These are phyloP conservation scores for Exophiala phaeomuriformis DNA, from an alignment of 2,329 filamentous ascomycete genomes.

Conservation along the genomic window DNA sequence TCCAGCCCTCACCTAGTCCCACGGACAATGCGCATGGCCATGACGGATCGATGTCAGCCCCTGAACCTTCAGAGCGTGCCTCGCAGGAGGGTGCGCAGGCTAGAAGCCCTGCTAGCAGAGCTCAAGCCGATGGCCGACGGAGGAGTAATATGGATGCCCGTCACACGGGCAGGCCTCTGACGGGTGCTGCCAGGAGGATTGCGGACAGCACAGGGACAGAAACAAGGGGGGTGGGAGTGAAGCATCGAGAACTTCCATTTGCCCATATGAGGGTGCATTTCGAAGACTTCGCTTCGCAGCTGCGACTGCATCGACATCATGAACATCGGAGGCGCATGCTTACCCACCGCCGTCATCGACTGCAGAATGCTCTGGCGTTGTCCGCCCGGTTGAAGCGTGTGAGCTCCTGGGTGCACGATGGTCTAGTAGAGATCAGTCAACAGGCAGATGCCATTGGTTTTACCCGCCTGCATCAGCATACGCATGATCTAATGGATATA, in stretches of 20 bases:
- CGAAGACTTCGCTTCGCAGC: slow-evolving; percentile 39
- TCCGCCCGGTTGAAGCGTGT: slow-evolving; percentile 39
- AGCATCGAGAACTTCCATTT: slow-evolving; percentile 18
- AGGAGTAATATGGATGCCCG: neutral
- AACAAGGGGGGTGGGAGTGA: neutral
- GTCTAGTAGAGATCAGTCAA: slow-evolving; percentile 40
- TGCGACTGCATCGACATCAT: slow-evolving; percentile 38
- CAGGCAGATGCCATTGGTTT: slow-evolving; percentile 42
- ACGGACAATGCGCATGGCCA: slow-evolving; percentile 21
- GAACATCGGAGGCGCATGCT: slow-evolving; percentile 36
- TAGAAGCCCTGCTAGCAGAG: slow-evolving; percentile 1
- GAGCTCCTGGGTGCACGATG: slow-evolving; percentile 37
- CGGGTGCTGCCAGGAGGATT: neutral
- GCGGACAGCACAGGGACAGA: neutral
- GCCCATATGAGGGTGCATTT: slow-evolving; percentile 33
- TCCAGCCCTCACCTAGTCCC: slow-evolving; percentile 1
- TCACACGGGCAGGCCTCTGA: neutral
- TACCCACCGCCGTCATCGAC: slow-evolving; percentile 35
- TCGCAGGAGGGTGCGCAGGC: slow-evolving; percentile 12
- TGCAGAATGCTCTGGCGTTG: slow-evolving; percentile 39
- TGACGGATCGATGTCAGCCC: slow-evolving; percentile 23
- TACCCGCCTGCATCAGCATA: slow-evolving; percentile 38
- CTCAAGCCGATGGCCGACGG: slow-evolving; percentile 7
- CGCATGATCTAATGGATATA: slow-evolving; percentile 40
- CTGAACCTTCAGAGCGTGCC: slow-evolving; percentile 16